phyloP scores from a whole-genome alignment of 176 grass and related monocot genomes.

The Puccinellia tenuiflora region DNA sequence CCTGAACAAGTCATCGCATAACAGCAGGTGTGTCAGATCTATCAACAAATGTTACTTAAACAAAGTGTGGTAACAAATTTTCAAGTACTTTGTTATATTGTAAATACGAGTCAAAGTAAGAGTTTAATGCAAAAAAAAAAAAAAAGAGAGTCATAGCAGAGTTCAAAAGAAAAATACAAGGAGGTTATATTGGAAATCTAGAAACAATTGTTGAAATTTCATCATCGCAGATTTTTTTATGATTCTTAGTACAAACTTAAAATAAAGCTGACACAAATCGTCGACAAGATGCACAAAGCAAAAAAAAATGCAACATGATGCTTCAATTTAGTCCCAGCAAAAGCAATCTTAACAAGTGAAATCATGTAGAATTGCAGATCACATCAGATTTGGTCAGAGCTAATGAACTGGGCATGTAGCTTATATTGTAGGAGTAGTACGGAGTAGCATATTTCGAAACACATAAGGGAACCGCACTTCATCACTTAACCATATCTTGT shows the following conservation, averaged over 20 bases:
- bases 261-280: no score
- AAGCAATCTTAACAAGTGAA: neutral
- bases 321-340: neutral
- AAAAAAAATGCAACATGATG: neutral
- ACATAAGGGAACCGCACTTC: neutral
- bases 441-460: neutral
- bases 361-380: neutral
- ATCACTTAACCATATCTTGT: neutral
- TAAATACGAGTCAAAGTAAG: neutral
- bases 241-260: neutral
- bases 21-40: neutral
- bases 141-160: no score
- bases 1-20: slow-evolving; percentile 24
- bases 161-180: neutral
- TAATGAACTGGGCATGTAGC: neutral
- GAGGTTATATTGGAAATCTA: neutral
- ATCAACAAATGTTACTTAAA: neutral
- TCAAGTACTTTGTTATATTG: neutral
- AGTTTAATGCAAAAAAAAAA: neutral
- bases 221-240: neutral
- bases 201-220: neutral
- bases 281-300: no score
- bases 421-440: no score
- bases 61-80: neutral
- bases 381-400: neutral